Evolutionary conservation across 2,329 filamentous ascomycete species (phyloP), one percentile per base, ranked within the genome.

Genomic region (Lecanicillium sp.): DNA sequence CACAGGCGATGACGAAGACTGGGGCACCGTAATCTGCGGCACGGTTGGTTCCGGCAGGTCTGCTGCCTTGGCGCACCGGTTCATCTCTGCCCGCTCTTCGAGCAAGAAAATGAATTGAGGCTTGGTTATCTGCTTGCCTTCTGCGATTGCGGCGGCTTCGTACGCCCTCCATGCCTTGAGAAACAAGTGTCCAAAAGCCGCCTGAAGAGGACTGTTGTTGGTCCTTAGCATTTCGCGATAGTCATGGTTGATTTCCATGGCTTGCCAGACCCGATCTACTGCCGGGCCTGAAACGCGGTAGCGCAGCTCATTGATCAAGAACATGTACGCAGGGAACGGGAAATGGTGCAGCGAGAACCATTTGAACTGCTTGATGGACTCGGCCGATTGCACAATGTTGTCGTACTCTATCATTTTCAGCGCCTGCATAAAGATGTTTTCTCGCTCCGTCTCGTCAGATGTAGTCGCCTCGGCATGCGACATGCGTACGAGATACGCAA

Each of bases 161-260:
- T 71, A 68, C 3, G 71, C 72, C 31, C 73, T 69, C 78, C 78
- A 83, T 0, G 77, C 76, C 48, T 77, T 79, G 41, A 82, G 57
- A 29, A 83, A 73, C 14, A 74, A 64, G 15, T 63, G 62, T 1
- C 71, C 70, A 44, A 83, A 77, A 1, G 71, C 70, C 20, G 71
- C 58, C 48, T 78, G 74, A 58, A 79, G 65, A 6, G 75, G 75
- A 31, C 64, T 77, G 35, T n/a, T 69, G 65, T 34, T 70, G 56
- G 41, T 70, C 65, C 31, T 65, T 65, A 64, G 60, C 36, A 75
- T 56, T 2, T 68, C 66, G 30, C 75, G 61, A 19, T 65, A 62
- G 5, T 73, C 67, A 49, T 76, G 68, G 52, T 78, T 75, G 45
- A 67, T 62, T 36, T 66, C 62, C 42, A 80, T 72, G 20, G 70